A percentile compares a stretch with the other conserved stretches of the same genome.
These are phyloP conservation scores for Melastoma malabathricum DNA, from an alignment of 345 rosid genomes.

Conservation along the genomic window DNA sequence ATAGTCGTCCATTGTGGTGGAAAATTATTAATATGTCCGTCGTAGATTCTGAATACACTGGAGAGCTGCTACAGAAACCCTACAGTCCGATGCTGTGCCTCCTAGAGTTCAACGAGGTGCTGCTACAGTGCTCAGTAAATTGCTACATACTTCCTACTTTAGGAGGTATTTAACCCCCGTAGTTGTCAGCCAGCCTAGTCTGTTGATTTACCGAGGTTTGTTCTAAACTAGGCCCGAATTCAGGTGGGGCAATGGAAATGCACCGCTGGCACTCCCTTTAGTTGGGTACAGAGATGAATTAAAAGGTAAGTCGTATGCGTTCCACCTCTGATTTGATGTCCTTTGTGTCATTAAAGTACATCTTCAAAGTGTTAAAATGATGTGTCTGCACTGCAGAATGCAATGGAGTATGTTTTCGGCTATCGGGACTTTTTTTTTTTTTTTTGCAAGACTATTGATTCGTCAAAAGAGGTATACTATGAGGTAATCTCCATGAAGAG, in stretches of 20 bases:
- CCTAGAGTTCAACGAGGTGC: constrained; percentile 64
- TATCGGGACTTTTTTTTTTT: no score
- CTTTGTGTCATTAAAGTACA: constrained; percentile 2
- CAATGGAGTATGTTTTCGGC: constrained; percentile 92
- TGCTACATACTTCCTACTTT: constrained; percentile 2
- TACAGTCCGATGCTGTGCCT: no score
- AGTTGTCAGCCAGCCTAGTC: not conserved
- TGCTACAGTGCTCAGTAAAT: constrained; percentile 50
- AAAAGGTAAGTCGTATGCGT: constrained; percentile 34
- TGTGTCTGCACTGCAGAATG: constrained; percentile 65
- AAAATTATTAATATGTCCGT: constrained; percentile 76
- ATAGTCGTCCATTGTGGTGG: no score
- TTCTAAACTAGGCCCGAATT: constrained; percentile 8
- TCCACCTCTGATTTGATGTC: constrained; percentile 6
- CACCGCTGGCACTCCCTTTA: constrained; percentile 82
- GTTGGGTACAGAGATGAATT: constrained; percentile 67
- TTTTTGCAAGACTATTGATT: constrained; percentile 75
- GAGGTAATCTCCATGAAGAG: not conserved
- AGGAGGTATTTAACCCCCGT: not conserved
- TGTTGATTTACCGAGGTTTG: constrained; percentile 2
- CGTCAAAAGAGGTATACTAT: constrained; percentile 72
- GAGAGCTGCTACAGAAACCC: no score
- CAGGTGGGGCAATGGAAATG: constrained; percentile 94
- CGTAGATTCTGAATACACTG: constrained; percentile 87
- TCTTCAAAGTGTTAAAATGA: constrained; percentile 8